These are phyloP conservation scores for Tolypocladium cylindrosporum DNA, from an alignment of 2,329 filamentous ascomycete species.

Conservation along the genomic window DNA sequence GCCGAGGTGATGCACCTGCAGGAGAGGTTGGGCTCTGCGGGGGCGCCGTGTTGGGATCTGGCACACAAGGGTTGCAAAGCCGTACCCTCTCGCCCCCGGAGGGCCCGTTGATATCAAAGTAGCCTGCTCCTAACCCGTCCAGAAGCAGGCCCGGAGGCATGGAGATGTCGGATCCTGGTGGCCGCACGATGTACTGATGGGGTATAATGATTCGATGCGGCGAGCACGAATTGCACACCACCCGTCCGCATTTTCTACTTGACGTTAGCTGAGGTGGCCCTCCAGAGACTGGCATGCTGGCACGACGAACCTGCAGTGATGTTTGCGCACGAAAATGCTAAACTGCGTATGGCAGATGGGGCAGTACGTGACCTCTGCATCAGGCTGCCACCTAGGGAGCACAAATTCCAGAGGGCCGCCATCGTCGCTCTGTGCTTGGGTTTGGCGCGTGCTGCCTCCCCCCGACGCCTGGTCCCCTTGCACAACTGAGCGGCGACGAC, in stretches of 20 bases:
- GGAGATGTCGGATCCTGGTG: conserved; percentile 41
- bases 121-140: conserved; percentile 27
- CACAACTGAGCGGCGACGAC: not conserved
- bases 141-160: conserved; percentile 24
- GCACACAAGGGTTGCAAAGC: conserved; percentile 53
- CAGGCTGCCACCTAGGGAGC: conserved; percentile 79
- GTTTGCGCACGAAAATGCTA: conserved; percentile 77
- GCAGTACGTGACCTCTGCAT: conserved; percentile 71
- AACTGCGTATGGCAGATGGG: conserved; percentile 77
- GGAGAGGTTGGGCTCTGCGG: conserved; percentile 32
- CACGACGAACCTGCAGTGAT: conserved; percentile 69
- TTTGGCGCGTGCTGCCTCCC: not conserved
- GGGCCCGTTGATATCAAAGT: conserved; percentile 33
- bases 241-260: conserved; percentile 74
- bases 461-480: not conserved
- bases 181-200: conserved; percentile 81
- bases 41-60: conserved; percentile 49
- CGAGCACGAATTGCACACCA: conserved; percentile 83
- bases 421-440: not conserved
- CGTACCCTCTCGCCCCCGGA: conserved; percentile 48
- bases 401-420: conserved; percentile 31
- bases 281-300: not conserved
- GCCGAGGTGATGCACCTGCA: conserved; percentile 18
- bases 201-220: conserved; percentile 94
- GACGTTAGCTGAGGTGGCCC: conserved; percentile 5